Evolutionary conservation across 228 moss, liverwort and hornwort species (phyloP), one percentile per base, ranked within the genome.

Genomic region (Sphagnum magellanicum): DNA sequence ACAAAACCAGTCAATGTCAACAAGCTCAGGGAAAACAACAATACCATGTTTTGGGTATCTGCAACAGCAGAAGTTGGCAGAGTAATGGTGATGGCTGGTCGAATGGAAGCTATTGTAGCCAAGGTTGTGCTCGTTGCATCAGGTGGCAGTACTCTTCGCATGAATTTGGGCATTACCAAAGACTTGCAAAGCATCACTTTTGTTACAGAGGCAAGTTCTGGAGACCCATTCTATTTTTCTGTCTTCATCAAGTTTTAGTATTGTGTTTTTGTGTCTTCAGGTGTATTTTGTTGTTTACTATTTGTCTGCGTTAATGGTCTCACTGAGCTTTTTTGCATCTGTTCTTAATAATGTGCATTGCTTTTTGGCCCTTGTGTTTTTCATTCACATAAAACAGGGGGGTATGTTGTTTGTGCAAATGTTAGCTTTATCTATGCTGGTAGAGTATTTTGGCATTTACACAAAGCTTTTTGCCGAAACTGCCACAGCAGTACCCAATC

Each of bases 391-490:
- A 68, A 73, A 60, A 64, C 90, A 93, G 87, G 95, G 95, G 69
- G 95, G 95, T 53, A 78, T 92, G 77, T 81, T 86, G 62, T 77
- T 91, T 71, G 74, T 91, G 73, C 95, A 95, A 73, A 91, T 92
- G 60, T 69, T 74, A 63, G 92, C 95, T 81, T 50, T 91, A 48
- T 84, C 77, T 64, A 86, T 82, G 62, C 78, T 92, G 64, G n/a
- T 77, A 13, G 75, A 92, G 64, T 95, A 87, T 70, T 72, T 70
- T 17, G 73, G 74, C 52, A 81, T 85, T 14, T 77, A 87, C 47
- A 0, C 77, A 65, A 67, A 79, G 52, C 70, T 87, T 67, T 75
- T 87, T 6, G 76, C 59, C 48, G 75, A 67, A 16, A 58, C 73
- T 14, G 62, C 75, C 32, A 32, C 32, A 59, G 11, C 59, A 11